Evolutionary conservation across 2,329 filamentous ascomycete species (phyloP).

Genomic region (Aspergillus sp.): DNA sequence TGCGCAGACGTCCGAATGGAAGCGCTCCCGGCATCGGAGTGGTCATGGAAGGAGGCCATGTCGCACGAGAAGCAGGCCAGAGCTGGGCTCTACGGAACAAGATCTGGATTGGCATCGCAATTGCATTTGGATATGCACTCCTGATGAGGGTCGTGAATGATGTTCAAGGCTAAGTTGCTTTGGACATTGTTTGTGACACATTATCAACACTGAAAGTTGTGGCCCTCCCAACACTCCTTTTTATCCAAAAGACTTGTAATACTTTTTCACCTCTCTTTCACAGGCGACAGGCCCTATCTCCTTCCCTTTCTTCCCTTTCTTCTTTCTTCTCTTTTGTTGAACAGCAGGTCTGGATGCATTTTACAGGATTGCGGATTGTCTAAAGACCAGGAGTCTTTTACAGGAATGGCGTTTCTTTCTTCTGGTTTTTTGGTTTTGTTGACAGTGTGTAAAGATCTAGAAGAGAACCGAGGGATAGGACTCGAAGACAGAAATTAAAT

Average conservation of each 20-base stretch:
- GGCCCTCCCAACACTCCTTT: not conserved
- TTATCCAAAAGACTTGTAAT: too few species aligned
- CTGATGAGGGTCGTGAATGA: constrained; percentile 69
- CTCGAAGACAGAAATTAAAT: too few species aligned
- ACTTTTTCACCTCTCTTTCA: not conserved
- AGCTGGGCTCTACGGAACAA: constrained; percentile 80
- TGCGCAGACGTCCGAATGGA: constrained; percentile 58
- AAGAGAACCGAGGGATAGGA: too few species aligned
- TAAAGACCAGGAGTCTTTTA: constrained; percentile 6
- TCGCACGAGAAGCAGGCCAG: constrained; percentile 70
- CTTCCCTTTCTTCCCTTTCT: not conserved
- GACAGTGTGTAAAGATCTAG: too few species aligned
- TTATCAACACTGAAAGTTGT: constrained; percentile 2
- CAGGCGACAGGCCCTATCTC: not conserved
- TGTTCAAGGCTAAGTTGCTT: constrained; percentile 26
- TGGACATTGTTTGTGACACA: constrained; percentile 5
- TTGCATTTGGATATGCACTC: constrained; percentile 78
- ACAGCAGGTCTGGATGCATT: not conserved
- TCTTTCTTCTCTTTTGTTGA: not conserved
- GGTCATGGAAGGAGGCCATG: constrained; percentile 74
- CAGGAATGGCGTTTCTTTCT: constrained; percentile 9
- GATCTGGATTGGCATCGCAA: constrained; percentile 63
- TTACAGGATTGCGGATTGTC: not conserved
- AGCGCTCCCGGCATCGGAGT: constrained; percentile 52
- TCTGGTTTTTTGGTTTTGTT: not conserved